Conservation (phyloP, 768 basidiomycete species). For the Mycena galopus region DNA sequence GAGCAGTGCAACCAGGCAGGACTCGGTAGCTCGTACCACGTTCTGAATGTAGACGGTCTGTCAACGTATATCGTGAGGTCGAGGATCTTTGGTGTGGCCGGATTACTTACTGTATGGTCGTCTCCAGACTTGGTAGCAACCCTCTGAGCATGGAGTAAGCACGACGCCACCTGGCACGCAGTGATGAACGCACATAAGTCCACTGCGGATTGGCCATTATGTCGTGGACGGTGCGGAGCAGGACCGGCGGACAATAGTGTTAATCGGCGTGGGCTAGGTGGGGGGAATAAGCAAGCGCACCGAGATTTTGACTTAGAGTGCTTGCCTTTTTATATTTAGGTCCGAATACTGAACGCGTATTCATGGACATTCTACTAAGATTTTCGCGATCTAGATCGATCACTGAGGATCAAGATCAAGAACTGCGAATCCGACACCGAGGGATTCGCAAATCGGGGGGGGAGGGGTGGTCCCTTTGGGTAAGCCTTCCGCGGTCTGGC, state of each 20-base stretch:
- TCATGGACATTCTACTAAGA: too few relatives aligned
- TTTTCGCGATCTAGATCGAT: too few relatives aligned
- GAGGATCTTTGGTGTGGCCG: too few relatives aligned
- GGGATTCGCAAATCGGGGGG: too few relatives aligned
- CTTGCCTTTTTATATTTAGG: background rate
- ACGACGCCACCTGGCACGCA: too few relatives aligned
- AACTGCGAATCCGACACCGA: background rate
- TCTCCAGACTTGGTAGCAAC: background rate
- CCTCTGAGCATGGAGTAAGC: background rate
- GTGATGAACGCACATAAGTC: background rate
- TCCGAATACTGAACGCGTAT: background rate
- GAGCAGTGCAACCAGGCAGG: background rate
- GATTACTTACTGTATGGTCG: too few relatives aligned
- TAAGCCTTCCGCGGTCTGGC: too few relatives aligned
- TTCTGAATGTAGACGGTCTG: too few relatives aligned
- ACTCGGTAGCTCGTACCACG: too few relatives aligned
- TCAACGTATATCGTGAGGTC: too few relatives aligned
- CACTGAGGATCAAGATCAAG: too few relatives aligned
- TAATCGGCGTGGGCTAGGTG: background rate
- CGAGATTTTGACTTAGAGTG: background rate
- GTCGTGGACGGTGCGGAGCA: background rate
- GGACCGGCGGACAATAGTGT: background rate
- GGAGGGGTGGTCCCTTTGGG: too few relatives aligned
- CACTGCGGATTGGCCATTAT: background rate
- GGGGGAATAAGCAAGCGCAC: background rate